Base-by-base conservation (phyloP, 2,329 filamentous ascomycete genomes). In the Verticillium albo-atrum region DNA sequence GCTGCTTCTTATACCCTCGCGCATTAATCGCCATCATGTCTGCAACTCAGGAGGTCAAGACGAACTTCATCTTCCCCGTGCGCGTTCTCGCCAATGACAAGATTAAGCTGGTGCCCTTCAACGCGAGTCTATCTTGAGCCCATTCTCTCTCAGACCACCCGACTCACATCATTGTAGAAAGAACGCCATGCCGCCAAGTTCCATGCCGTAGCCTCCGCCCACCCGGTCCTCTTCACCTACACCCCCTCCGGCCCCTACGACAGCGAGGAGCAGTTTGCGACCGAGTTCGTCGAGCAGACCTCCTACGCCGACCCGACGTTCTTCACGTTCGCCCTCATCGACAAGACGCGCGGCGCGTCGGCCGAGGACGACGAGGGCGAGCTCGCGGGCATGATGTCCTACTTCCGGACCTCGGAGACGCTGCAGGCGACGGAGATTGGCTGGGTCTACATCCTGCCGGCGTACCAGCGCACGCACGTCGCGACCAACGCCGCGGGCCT, bases 401-500 rank as follows among this genome's bases (percentile, higher is more conserved):
- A 67, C 59, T 63, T 69, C 26, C 59, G 63, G 56, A 68, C 66
- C 17, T 66, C 65, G 14, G 23, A 51, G 9, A 30, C 30, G 1
- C 55, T 67, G 37, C 60, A 64, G 2, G 65, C 62, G 57, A 67
- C 66, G 15, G 70, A 72, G 60, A 68, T 72, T 7, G 76, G 75
- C 14, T 69, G 70, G 52, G 71, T 79, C 35, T 63, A 71, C 27
- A 68, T 70, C 10, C 62, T 75, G 15, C 73, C 73, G 2, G 34
- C 59, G 3, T 75, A 69, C 58, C 72, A 75, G 52, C 65, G 67
- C 30, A 74, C 72, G 6, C 70, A 75, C 58, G 72, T 76, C 34
- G 68, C 68, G 26, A 70, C 67, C 7, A 69, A 74, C 58, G 67
- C 72, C 20, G 66, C 71, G 15, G 72, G 72, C 4, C 63, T 76